Evolutionary conservation across 2,329 filamentous ascomycete species (phyloP), one percentile per base, ranked within the genome.

Genomic region (Ophioceras dolichostomum): DNA sequence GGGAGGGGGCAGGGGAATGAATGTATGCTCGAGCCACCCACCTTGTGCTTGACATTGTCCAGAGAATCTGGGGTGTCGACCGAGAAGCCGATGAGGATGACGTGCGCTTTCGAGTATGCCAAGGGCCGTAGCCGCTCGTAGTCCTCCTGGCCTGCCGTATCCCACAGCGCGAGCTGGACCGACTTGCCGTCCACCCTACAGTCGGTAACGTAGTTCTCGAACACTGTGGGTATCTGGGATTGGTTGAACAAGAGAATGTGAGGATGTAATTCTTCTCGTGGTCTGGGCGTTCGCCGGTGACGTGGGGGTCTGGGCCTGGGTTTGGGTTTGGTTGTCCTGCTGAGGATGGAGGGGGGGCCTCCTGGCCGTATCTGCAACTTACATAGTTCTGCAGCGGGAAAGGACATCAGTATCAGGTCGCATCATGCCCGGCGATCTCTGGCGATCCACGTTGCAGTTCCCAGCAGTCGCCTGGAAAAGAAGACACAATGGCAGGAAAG

Each of bases 121-220:
- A 98, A 70, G 37, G 91, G 91, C 45, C 91, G 82, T 63, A 98
- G 68, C 56, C 91, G 75, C 61, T 98, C 91, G 59, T 98, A 98
- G 58, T 98, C 91, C 71, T 98, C 91, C 61, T 98, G 91, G 42
- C 91, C 91, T 36, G 91, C 91, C n/a, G 91, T 98, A 77, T 98
- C 91, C 91, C 91, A 98, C 51, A 98, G 68, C 36, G 91, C 91
- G 45, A 98, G 72, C 65, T 98, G 91, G 28, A 98, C 91, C n/a
- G 86, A 94, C 59, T 94, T 94, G 53, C 91, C 91, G 57, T 98
- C 91, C 42, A 98, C 91, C 64, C 89, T 76, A 62, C 91, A 98
- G 64, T 98, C 91, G 49, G 91, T 98, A 46, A 98, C 91, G 55
- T 98, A 98, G 65, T 98, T 98, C 58, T 98, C 91, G 61, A 98